Base-by-base conservation (phyloP, 2,329 filamentous ascomycete species). In the Hymenotorrendiella dingleyae region DNA sequence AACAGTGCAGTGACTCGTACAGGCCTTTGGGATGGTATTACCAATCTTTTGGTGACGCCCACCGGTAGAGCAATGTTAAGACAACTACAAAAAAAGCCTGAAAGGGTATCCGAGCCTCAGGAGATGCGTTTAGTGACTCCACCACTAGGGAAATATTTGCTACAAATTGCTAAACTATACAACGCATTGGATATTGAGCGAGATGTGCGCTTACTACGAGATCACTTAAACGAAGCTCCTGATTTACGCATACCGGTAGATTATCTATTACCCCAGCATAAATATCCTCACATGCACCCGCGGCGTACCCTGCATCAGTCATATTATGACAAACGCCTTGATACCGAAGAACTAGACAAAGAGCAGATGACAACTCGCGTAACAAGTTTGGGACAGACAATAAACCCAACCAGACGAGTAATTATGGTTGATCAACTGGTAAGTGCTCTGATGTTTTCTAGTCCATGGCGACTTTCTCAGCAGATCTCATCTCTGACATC, bases 361-460 rank as follows among this genome's bases (percentile, higher is more conserved):
- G 47, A 49, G 21, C 47, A 49, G 23, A 38, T 49, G 0, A 41
- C 47, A 1, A 47, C 28, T 22, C 40, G 47, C 9, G 42, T 36
- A 16, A 49, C 44, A 3, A 35, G 17, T 12, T 19, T 35, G 33
- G 43, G 38, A 16, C 37, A 30, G 36, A 40, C 38, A 17, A 34
- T 39, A 14, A 16, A 28, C 3, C 23, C 22, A 8, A 41, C 26
- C 23, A 35, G 42, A 14, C 21, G 39, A 17, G 42, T 67, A 1
- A 42, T 67, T 6, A 68, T 67, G 65, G 64, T 67, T 2, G 66
- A 68, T 27, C 64, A 68, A 38, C 55, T 67, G n/a, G n/a, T n/a
- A n/a, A n/a, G n/a, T n/a, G n/a, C n/a, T n/a, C n/a, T n/a, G n/a
- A n/a, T n/a, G n/a, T n/a, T n/a, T n/a, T n/a, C n/a, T n/a, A n/a